Base-by-base conservation (phyloP, 208 protist genomes). In the Acanthamoeba lugdunensis region DNA sequence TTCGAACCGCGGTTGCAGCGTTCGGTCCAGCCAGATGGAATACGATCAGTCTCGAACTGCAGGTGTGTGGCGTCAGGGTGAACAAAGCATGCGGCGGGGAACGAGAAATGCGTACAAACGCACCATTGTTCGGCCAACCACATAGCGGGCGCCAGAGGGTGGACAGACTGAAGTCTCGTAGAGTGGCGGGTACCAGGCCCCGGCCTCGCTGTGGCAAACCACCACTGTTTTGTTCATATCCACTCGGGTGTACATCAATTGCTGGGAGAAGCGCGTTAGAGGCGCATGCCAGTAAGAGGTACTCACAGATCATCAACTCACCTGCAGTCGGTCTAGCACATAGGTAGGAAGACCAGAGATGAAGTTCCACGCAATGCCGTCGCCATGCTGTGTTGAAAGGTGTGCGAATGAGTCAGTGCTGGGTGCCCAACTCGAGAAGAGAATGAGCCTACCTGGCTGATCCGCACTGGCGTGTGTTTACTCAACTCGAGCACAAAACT, bases 11-110 rank as follows among this genome's bases (percentile, higher is more conserved):
- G 56, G 54, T 91, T 91, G 85, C 85, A 91, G 85, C 85, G 85
- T 21, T 91, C 85, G 45, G 25, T 25, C 92, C 77, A 94, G 45
- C 92, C 92, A 23, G 45, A 41, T 5, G 92, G 92, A 5, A 94
- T 87, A 9, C 92, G 45, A 30, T 94, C 92, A 2, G 92, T 94
- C 48, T 94, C 92, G n/a, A 94, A 94, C 92, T 94, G 37, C 48
- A 30, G 21, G 25, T 13, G 41, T 41, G 18, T 33, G 37, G 18
- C 2, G 5, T 52, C 52, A 54, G 52, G 23, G 4, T 82, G 69
- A 23, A 1, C 79, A 54, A 3, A 61, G 28, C 13, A 5, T 13
- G 67, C 56, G n/a, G 25, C 11, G 82, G 1, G 7, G 82, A 33
- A 4, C 0, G 2, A 41, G 2, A 1, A 52, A 37, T 2, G 73